Evolutionary conservation across 495 filamentous ascomycete genomes (phyloP).

Genomic region (Penicillium malachiteum): DNA sequence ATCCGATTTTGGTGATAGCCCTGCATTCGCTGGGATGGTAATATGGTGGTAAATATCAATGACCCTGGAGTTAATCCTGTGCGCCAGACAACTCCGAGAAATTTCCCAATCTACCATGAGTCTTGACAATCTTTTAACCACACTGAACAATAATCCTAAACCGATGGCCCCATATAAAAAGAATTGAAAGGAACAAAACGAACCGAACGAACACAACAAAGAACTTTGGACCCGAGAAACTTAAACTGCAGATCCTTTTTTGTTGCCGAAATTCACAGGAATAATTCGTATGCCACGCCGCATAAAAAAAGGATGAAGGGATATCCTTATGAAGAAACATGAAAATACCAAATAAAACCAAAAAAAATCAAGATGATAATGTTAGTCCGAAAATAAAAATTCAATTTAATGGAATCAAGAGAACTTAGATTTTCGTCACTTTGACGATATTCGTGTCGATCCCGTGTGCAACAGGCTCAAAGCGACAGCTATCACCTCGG

Average conservation of each 20-base stretch:
- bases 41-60: background rate
- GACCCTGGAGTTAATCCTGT: background rate
- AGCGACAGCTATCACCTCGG: conserved; percentile 52
- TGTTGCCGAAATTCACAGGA: conserved; percentile 2
- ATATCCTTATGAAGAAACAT: background rate
- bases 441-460: conserved; percentile 54
- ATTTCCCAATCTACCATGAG: conserved; percentile 3
- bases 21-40: background rate
- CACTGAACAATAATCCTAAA: conserved; percentile 4
- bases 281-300: conserved; percentile 3
- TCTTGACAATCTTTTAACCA: conserved; percentile 3
- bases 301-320: conserved; percentile 4
- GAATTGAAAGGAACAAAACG: background rate
- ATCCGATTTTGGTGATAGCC: background rate
- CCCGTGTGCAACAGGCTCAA: conserved; percentile 47
- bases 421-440: conserved; percentile 47
- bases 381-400: background rate
- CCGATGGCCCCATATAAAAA: background rate
- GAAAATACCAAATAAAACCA: background rate
- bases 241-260: background rate
- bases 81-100: conserved; percentile 7
- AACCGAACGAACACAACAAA: background rate
- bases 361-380: conserved; percentile 1
- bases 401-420: background rate
- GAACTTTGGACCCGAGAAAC: background rate